Evolutionary conservation across 257 asterid genomes (phyloP).

Genomic region (Solanum phureja): DNA sequence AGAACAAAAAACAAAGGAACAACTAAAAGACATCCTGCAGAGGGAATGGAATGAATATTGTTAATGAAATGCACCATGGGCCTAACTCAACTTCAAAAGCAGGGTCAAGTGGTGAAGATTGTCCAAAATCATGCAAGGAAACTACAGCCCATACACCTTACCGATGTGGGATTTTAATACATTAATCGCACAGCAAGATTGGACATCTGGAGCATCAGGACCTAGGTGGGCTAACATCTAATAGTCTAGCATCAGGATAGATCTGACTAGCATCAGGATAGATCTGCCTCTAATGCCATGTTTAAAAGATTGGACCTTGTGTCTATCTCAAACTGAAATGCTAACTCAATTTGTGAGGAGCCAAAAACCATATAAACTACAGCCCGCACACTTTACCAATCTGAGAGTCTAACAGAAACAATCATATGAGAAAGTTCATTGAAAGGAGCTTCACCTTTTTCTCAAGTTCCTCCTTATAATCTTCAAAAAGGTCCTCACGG

Average conservation of each 20-base stretch:
- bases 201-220: neutral
- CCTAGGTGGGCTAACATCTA: neutral
- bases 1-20: neutral
- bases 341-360: neutral
- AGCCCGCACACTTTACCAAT: neutral
- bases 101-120: neutral
- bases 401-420: neutral
- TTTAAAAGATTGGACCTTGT: neutral
- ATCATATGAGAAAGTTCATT: neutral
- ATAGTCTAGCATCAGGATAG: neutral
- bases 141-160: neutral
- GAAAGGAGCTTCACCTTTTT: slow-evolving; percentile 44
- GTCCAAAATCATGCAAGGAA: neutral
- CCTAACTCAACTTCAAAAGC: neutral
- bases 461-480: slow-evolving; percentile 60
- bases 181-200: neutral
- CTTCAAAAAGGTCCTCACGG: slow-evolving; percentile 79
- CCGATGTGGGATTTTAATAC: neutral
- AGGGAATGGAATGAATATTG: neutral
- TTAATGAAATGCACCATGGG: neutral
- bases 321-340: neutral
- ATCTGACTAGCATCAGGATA: neutral
- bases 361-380: neutral
- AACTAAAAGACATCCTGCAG: neutral
- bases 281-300: neutral